Base-by-base conservation (phyloP, 192 early-diverging fungal species). In the Linnemannia hyalina region DNA sequence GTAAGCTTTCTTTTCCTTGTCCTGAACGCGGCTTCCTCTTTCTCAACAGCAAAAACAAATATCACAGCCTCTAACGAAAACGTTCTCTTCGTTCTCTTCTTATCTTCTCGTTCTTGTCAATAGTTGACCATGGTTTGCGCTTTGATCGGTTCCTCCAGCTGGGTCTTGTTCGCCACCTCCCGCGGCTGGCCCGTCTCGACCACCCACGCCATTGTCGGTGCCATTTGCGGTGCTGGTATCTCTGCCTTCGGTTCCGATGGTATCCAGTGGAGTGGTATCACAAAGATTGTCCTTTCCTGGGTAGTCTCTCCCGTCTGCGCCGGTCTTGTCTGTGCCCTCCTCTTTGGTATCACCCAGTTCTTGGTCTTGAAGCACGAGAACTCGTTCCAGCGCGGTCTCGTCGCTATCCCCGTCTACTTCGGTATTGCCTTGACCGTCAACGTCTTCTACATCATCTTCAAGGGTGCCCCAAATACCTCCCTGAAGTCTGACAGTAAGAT, bases 191-290 rank as follows among this genome's bases (percentile, higher is more conserved):
- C 95, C 22, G 95, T 97, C 29, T 94, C 92, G 60, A 96, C 96
- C 29, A 96, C 96, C 18, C 96, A 97, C 81, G 92, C 94, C 69
- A 96, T 97, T 83, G 93, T 97, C 57, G 96, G 95, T 78, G 95
- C 93, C 41, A 89, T 97, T 74, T 87, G 90, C 55, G 94, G 96
- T 79, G 91, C 94, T 23, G 95, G 95, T 78, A 93, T 97, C 70
- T 88, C 95, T 80, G 94, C 92, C 16, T 95, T 94, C 73, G 95
- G 95, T 55, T 83, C 82, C 36, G 76, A 82, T 18, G 82, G 92
- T 71, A 91, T 96, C 73, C 85, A 92, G 69, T 97, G 95, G 95
- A 81, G 80, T 32, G 79, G 84, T 9, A 68, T 91, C 65, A 70
- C 55, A 26, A 82, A 91, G 69, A 96, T 96, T 75, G 89, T 96